Evolutionary conservation across 768 basidiomycete species (phyloP), one percentile per base, ranked within the genome.

Genomic region (Glaciozyma martinii): DNA sequence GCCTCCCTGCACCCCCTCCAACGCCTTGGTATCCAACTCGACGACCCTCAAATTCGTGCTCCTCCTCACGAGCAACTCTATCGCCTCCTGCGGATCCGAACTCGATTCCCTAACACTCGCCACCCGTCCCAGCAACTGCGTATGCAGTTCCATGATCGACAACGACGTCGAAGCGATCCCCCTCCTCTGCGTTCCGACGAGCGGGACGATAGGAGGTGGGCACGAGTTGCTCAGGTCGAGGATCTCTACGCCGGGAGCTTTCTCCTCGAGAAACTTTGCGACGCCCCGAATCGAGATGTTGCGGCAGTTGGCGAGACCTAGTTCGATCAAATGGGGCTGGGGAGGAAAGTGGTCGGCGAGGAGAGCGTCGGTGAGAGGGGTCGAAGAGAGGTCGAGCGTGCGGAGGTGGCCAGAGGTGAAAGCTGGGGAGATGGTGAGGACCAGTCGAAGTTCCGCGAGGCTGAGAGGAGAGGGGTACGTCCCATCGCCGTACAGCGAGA

Each of bases 351-450:
- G 74, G 15, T 80, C 78, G 21, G 72, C 68, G 9, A 86, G 74
- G 63, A 86, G 76, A 12, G 81, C 79, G 53, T 78, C 76, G 8
- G 86, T 87, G 59, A 97, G 70, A 0, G 87, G 87, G 8, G 87
- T 79, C 66, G 87, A 89, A 19, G 93, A 95, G 37, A 99, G 76
- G 76, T 99, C 94, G 67, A 99, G 82, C 76, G 93, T 95, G 16
- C 85, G 81, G 47, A 99, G 79, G 64, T 84, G 76, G 13, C 89
- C 88, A 56, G 80, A 82, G 16, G 78, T 76, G 78, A 99, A 88
- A 72, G 88, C 90, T 1, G 91, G 91, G 0, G 91, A 91, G 23
- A 76, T 75, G 9, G 81, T 78, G 53, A 97, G 75, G 52, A 97
- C 84, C 29, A 83, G 80, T 23, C 74, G 68, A 21, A 98, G 80